Evolutionary conservation across 2,329 filamentous ascomycete genomes (phyloP).

Genomic region (Aspergillus spinulosporus): DNA sequence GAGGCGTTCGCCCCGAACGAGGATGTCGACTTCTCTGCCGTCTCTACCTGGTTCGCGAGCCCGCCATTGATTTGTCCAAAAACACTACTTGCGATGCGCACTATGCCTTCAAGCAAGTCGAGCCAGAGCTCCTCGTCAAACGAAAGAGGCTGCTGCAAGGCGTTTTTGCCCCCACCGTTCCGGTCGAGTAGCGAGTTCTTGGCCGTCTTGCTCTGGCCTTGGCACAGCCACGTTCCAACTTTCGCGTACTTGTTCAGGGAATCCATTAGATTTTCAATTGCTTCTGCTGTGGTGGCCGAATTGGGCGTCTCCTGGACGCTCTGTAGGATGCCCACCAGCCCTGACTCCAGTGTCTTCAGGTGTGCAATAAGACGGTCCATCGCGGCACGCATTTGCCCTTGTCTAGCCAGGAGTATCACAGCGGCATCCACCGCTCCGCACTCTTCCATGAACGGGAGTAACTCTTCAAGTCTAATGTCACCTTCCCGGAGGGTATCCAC

Average conservation of each 20-base stretch:
- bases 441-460: slow-evolving; percentile 85
- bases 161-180: slow-evolving; percentile 42
- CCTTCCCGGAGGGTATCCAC: slow-evolving; percentile 73
- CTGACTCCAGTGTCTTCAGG: slow-evolving; percentile 74
- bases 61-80: slow-evolving; percentile 55
- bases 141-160: slow-evolving; percentile 58
- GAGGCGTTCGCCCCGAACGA: slow-evolving; percentile 26
- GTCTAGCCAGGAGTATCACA: slow-evolving; percentile 83
- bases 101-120: slow-evolving; percentile 63
- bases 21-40: slow-evolving; percentile 23
- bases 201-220: slow-evolving; percentile 72
- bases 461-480: slow-evolving; percentile 73
- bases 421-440: slow-evolving; percentile 90
- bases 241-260: slow-evolving; percentile 85
- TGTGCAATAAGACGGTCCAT: slow-evolving; percentile 85
- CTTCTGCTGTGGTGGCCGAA: slow-evolving; percentile 60
- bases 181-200: slow-evolving; percentile 32
- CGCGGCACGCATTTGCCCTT: slow-evolving; percentile 78
- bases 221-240: slow-evolving; percentile 94
- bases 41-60: slow-evolving; percentile 3
- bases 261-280: slow-evolving; percentile 71
- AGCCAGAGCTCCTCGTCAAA: slow-evolving; percentile 67
- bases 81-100: slow-evolving; percentile 63
- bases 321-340: slow-evolving; percentile 71
- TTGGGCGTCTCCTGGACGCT: slow-evolving; percentile 60